Percentiles rank a stretch among this genome's conserved stretches.
Evolutionary conservation across 2,329 filamentous ascomycete species (phyloP).

Genomic region (Ascomycota sp.): DNA sequence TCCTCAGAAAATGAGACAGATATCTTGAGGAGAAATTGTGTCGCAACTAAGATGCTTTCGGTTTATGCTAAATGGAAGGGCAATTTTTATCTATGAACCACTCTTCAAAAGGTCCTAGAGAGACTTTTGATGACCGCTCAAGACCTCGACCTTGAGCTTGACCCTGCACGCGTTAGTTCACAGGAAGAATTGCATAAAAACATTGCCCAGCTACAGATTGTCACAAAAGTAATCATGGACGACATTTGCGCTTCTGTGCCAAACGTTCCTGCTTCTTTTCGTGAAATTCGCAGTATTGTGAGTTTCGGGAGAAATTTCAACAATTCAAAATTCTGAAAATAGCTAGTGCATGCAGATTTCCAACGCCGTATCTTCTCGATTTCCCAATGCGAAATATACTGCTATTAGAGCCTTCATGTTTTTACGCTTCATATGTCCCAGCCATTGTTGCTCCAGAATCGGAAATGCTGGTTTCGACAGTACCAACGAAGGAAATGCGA

Average conservation of each 20-base stretch:
- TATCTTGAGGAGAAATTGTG: conserved; percentile 44
- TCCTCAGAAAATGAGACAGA: conserved; percentile 42
- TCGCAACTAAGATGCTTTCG: conserved; percentile 53
- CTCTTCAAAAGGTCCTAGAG: conserved; percentile 46
- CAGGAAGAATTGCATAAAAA: conserved; percentile 46
- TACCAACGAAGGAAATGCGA: conserved; percentile 49
- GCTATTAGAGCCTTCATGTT: conserved; percentile 54
- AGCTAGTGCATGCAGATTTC: conserved; percentile 25
- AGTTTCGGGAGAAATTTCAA: conserved; percentile 8
- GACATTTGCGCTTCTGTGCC: conserved; percentile 44
- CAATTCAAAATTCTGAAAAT: neutral
- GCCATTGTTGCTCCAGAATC: conserved; percentile 51
- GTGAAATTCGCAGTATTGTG: conserved; percentile 47
- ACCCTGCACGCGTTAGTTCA: conserved; percentile 38
- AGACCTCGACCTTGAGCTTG: conserved; percentile 46
- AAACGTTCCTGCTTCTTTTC: conserved; percentile 41
- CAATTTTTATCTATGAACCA: conserved; percentile 37
- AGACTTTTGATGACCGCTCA: conserved; percentile 45
- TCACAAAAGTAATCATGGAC: conserved; percentile 51
- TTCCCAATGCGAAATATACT: conserved; percentile 51
- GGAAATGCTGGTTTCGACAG: conserved; percentile 39
- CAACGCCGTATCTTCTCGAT: conserved; percentile 38
- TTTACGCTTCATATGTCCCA: conserved; percentile 50
- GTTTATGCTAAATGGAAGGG: conserved; percentile 57
- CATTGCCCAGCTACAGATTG: conserved; percentile 41